Evolutionary conservation across 495 filamentous ascomycete species (phyloP).

Genomic region (Daldinia grandis): DNA sequence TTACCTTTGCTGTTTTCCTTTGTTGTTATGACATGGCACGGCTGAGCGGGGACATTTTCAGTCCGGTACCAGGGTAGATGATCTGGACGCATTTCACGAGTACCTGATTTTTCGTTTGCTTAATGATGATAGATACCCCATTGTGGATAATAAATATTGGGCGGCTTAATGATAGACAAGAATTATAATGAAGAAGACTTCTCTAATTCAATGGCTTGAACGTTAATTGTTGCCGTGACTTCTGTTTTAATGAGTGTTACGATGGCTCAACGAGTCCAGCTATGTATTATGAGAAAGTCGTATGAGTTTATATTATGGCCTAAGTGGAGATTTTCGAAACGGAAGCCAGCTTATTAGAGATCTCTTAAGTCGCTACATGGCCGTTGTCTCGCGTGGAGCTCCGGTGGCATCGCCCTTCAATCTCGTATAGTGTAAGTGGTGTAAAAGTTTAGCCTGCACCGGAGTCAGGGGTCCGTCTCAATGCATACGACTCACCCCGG

Average conservation of each 20-base stretch:
- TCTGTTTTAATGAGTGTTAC: neutral
- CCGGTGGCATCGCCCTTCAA: neutral
- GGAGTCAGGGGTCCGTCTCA: slow-evolving; percentile 16
- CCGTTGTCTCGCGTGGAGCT: neutral
- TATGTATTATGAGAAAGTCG: too few relatives aligned
- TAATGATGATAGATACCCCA: slow-evolving; percentile 36
- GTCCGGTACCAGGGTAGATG: slow-evolving; percentile 29
- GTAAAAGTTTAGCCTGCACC: slow-evolving; percentile 27
- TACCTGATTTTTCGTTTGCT: slow-evolving; percentile 2
- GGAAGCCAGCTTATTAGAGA: neutral
- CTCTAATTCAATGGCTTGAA: neutral
- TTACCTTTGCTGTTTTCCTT: slow-evolving; percentile 2
- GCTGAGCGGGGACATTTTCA: slow-evolving; percentile 2
- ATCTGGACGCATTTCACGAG: slow-evolving; percentile 20
- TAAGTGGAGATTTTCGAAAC: neutral
- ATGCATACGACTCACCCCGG: slow-evolving; percentile 13
- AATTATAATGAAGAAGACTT: neutral
- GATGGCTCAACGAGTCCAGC: neutral
- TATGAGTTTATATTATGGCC: neutral
- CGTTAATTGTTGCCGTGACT: neutral
- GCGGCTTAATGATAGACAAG: neutral
- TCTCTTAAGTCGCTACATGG: neutral
- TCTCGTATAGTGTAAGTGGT: slow-evolving; percentile 15
- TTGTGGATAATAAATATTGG: slow-evolving; percentile 14
- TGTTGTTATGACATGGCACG: slow-evolving; percentile 1